Evolutionary conservation across 805 yeast species (phyloP).

Genomic region (Teunomyces lycoperdinae): DNA sequence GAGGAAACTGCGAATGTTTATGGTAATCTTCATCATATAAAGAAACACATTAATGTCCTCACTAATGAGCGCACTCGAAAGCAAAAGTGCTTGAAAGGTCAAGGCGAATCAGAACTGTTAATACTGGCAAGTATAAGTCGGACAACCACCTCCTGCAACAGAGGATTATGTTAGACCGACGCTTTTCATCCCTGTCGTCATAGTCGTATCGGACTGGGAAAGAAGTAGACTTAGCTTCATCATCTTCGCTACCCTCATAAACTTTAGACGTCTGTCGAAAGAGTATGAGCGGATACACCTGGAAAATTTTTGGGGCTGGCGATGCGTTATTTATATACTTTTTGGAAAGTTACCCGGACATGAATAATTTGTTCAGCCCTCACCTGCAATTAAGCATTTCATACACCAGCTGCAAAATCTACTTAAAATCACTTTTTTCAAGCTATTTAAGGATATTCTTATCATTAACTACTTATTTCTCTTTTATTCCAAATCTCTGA

Average conservation of each 20-base stretch:
- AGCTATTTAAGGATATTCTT: no score
- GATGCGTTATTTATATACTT: conserved; percentile 1
- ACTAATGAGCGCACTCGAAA: background rate
- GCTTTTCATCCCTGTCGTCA: conserved; percentile 80
- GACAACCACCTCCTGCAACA: conserved; percentile 37
- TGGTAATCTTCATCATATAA: conserved; percentile 71
- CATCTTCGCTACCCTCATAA: conserved; percentile 26
- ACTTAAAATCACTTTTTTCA: no score
- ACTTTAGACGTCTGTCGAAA: background rate
- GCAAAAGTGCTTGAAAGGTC: background rate
- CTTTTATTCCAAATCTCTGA: no score
- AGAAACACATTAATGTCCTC: conserved; percentile 6
- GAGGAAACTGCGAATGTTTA: conserved; percentile 95
- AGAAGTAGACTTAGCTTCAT: conserved; percentile 66
- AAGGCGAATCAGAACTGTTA: conserved; percentile 56
- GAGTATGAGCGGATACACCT: background rate
- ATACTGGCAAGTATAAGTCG: conserved; percentile 90
- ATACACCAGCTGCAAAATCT: no score
- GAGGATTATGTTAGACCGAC: conserved; percentile 38
- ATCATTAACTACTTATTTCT: no score
- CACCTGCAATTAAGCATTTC: background rate
- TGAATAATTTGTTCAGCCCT: background rate
- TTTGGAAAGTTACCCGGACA: conserved; percentile 6
- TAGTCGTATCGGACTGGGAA: conserved; percentile 92
- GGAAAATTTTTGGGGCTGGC: background rate